These are phyloP conservation scores for Sarcodon sp. DNA, from an alignment of 768 basidiomycete genomes.

Conservation along the genomic window DNA sequence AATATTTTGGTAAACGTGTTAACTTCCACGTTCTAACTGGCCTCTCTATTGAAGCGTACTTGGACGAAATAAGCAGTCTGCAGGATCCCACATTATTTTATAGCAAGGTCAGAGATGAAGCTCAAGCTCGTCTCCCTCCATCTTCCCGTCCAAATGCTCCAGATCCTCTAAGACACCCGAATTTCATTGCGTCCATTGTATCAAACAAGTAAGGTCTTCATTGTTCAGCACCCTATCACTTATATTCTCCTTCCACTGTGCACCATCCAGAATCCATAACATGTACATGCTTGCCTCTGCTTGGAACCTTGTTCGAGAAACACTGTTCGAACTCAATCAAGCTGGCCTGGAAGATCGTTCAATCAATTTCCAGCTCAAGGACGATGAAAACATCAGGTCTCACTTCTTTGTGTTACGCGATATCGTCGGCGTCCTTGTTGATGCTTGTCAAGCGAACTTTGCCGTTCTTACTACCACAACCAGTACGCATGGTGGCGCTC, in stretches of 20 bases:
- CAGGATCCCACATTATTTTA: slow-evolving; percentile 55
- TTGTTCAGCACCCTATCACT: not conserved
- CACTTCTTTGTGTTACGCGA: slow-evolving; percentile 56
- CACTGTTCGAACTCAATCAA: slow-evolving; percentile 40
- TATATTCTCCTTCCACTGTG: slow-evolving; percentile 2
- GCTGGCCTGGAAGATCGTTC: slow-evolving; percentile 40
- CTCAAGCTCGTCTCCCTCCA: slow-evolving; percentile 34
- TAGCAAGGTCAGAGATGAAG: slow-evolving; percentile 40
- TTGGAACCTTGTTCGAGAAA: slow-evolving; percentile 62
- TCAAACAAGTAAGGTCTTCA: slow-evolving; percentile 35
- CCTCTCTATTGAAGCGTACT: slow-evolving; percentile 28
- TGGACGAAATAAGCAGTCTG: slow-evolving; percentile 59
- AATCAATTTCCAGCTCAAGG: slow-evolving; percentile 39
- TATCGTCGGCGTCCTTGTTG: slow-evolving; percentile 44
- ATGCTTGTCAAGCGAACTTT: slow-evolving; percentile 51
- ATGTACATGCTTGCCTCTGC: slow-evolving; percentile 71
- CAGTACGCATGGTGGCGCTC: slow-evolving; percentile 28
- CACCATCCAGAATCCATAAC: slow-evolving; percentile 56
- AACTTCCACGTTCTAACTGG: not conserved
- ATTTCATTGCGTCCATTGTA: slow-evolving; percentile 42
- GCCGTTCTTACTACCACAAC: slow-evolving; percentile 59
- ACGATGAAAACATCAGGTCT: slow-evolving; percentile 34
- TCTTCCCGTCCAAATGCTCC: not conserved
- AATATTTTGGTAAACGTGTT: slow-evolving; percentile 9
- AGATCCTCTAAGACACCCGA: slow-evolving; percentile 22